Base-by-base conservation (phyloP, 768 basidiomycete species). In the Lactifluus echinatus region DNA sequence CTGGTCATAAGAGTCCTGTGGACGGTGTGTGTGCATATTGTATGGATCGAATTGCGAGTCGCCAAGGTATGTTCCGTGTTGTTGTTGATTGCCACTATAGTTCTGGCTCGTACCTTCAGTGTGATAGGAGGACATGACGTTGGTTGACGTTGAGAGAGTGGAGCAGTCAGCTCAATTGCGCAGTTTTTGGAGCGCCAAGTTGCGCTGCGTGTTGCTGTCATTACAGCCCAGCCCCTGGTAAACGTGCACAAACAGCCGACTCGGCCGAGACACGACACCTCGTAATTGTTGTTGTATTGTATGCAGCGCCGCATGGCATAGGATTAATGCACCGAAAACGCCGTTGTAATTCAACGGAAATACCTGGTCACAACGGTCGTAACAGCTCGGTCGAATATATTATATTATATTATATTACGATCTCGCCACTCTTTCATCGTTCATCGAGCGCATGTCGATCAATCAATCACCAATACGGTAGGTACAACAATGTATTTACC, bases 1-100 rank as follows among this genome's bases (percentile, higher is more conserved):
- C 56, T 78, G 78, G 55, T 81, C 80, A 64, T 84, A 81, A 0
- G 78, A 71, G 34, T 76, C 74, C 53, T 82, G 78, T 15, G 77
- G 75, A 61, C 74, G 73, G 43, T 68, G 62, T 31, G 64, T 58
- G 57, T 68, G 62, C 29, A 64, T 58, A 57, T 63, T 59, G 64
- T 67, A 61, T 64, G 83, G 84, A 26, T 81, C 74, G 66, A 79
- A 76, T 66, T 43, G 51, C 1, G 74, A 76, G 34, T 71, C 62
- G 28, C 51, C 17, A 14, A n/a, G n/a, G n/a, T 24, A 39, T 4
- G 34, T 5, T 0, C 33, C 50, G n/a, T 61, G 56, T 28, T 63
- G 56, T 28, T 63, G 57, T 21, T 43, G 24, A n/a, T 45, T 43
- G 17, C 44, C 26, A 26, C 26, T 33, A 8, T 54, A 29, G 26